phyloP scores from a whole-genome alignment of 495 filamentous ascomycete species.

The Podospora sp. region DNA sequence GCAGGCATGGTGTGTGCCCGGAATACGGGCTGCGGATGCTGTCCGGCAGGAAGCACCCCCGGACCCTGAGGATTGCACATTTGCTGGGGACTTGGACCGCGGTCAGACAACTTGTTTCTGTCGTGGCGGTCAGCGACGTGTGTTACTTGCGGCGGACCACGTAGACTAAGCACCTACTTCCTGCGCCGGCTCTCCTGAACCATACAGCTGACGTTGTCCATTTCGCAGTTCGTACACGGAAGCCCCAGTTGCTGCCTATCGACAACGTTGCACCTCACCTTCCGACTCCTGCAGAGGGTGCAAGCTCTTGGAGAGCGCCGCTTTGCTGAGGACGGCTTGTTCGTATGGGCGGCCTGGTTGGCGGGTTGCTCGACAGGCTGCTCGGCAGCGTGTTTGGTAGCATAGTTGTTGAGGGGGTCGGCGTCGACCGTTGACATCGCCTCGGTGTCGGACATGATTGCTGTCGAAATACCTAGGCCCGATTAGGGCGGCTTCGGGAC shows the following conservation, averaged over 20 bases:
- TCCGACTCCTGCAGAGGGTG: constrained; percentile 80
- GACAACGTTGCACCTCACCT: constrained; percentile 93
- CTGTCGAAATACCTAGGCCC: too few species aligned
- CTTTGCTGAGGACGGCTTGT: constrained; percentile 54
- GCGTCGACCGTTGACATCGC: not conserved
- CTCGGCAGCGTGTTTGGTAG: too few species aligned
- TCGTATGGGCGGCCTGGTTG: too few species aligned
- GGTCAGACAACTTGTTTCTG: not conserved
- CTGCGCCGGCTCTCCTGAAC: constrained; percentile 89
- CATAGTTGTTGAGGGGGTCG: too few species aligned
- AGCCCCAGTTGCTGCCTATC: constrained; percentile 59
- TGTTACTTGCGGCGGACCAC: not conserved
- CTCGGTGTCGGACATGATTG: not conserved
- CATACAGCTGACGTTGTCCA: constrained; percentile 86
- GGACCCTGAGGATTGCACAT: too few species aligned
- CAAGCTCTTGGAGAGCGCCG: constrained; percentile 85
- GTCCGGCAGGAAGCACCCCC: too few species aligned
- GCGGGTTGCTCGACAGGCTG: not conserved
- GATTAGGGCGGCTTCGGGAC: too few species aligned
- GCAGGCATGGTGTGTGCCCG: too few species aligned
- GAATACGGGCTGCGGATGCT: too few species aligned
- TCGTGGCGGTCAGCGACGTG: not conserved
- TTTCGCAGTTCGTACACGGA: constrained; percentile 78
- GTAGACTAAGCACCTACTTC: constrained; percentile 61
- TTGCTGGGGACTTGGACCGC: too few species aligned